Conservation (phyloP, 2,329 filamentous ascomycete genomes). For the Ramularia endophylla region DNA sequence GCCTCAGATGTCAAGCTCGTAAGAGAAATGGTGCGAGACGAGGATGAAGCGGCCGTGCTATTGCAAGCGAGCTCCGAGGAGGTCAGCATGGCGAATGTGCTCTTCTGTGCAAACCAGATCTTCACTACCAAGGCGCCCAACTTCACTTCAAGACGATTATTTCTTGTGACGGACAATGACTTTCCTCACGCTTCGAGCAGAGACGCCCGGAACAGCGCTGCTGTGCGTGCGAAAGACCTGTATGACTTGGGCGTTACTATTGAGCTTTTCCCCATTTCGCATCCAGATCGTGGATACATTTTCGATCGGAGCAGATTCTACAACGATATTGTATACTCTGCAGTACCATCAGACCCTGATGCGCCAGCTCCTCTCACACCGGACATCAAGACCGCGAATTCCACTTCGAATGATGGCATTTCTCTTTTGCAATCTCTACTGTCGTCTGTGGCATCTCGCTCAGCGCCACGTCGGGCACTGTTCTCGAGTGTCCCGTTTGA, state of each 20-base stretch:
- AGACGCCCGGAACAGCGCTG: slow-evolving; percentile 65
- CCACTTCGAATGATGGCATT: slow-evolving; percentile 67
- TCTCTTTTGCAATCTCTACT: slow-evolving; percentile 72
- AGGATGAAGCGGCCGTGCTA: slow-evolving; percentile 63
- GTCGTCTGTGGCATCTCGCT: slow-evolving; percentile 85
- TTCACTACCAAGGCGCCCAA: slow-evolving; percentile 94
- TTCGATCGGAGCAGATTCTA: slow-evolving; percentile 89
- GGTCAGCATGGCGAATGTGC: slow-evolving; percentile 77
- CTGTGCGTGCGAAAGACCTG: slow-evolving; percentile 85
- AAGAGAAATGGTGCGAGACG: slow-evolving; percentile 69
- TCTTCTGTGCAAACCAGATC: slow-evolving; percentile 94
- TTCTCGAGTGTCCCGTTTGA: slow-evolving; percentile 87
- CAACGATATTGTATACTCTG: slow-evolving; percentile 87
- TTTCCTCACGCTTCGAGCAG: slow-evolving; percentile 72
- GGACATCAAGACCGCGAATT: slow-evolving; percentile 50
- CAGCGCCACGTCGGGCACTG: slow-evolving; percentile 74
- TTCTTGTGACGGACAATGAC: slow-evolving; percentile 93
- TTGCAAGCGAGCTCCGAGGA: slow-evolving; percentile 63
- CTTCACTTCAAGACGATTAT: slow-evolving; percentile 86
- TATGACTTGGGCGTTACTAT: slow-evolving; percentile 91
- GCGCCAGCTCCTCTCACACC: slow-evolving; percentile 50
- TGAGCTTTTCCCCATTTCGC: slow-evolving; percentile 85
- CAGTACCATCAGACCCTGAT: slow-evolving; percentile 63
- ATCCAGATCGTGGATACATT: slow-evolving; percentile 50
- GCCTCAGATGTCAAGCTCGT: slow-evolving; percentile 80